Evolutionary conservation across 148 eudicot species (phyloP).

Genomic region (Amaranthus hypochondriacus): DNA sequence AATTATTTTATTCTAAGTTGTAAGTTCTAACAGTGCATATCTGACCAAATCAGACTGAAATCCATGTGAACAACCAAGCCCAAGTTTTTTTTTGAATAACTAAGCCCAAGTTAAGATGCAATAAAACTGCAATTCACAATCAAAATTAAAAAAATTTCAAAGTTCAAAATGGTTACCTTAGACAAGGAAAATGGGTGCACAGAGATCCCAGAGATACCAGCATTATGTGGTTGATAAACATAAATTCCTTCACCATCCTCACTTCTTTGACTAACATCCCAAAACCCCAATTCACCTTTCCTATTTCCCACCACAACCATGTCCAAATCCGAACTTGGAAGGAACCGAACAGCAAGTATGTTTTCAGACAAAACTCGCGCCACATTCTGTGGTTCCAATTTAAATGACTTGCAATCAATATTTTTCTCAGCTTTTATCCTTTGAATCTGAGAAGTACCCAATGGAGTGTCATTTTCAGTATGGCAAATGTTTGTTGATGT

Average conservation of each 20-base stretch:
- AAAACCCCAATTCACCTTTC: constrained; percentile 71
- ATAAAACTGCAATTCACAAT: not conserved
- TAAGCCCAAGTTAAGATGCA: too few species aligned
- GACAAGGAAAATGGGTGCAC: constrained; percentile 64
- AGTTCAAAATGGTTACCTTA: constrained; percentile 38
- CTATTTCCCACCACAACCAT: constrained; percentile 70
- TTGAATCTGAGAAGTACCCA: constrained; percentile 10
- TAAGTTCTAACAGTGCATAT: too few species aligned
- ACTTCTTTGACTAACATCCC: constrained; percentile 49
- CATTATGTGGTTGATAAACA: constrained; percentile 54
- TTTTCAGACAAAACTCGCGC: constrained; percentile 71
- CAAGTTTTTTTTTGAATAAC: too few species aligned
- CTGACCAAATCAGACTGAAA: too few species aligned
- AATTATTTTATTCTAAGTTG: too few species aligned
- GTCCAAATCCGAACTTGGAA: constrained; percentile 47
- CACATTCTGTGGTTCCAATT: constrained; percentile 52
- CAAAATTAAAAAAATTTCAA: too few species aligned
- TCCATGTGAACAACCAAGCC: too few species aligned
- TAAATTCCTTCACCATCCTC: constrained; percentile 46
- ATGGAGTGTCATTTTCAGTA: constrained; percentile 14
- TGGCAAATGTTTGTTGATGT: too few species aligned
- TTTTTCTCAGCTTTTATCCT: constrained; percentile 25
- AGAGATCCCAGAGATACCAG: constrained; percentile 54
- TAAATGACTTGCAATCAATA: constrained; percentile 41
- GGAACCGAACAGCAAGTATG: constrained; percentile 44